phyloP scores from a whole-genome alignment of 139 green algal genomes.

The Ulvella scutata region DNA sequence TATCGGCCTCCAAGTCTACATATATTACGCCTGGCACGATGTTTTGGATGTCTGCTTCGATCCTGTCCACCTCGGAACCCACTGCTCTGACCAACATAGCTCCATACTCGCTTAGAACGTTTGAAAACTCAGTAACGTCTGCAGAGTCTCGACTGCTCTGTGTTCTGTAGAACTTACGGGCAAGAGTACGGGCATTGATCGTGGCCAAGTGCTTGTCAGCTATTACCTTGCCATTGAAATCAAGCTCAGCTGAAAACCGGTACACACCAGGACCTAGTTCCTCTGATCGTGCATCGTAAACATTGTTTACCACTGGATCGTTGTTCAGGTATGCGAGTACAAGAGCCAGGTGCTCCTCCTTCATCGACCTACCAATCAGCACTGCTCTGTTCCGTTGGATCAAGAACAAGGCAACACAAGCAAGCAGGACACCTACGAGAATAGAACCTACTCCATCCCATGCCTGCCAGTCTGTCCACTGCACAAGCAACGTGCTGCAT shows the following conservation, averaged over 20 bases:
- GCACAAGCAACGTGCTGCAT: not conserved
- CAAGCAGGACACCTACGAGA: constrained; percentile 62
- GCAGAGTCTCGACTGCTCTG: not conserved
- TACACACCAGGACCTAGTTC: constrained; percentile 67
- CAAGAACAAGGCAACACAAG: constrained; percentile 58
- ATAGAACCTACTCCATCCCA: constrained; percentile 79
- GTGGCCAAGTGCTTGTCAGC: not conserved
- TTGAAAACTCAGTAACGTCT: constrained; percentile 18
- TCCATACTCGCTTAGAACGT: constrained; percentile 41
- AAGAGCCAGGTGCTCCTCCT: constrained; percentile 12
- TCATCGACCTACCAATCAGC: constrained; percentile 63
- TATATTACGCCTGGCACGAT: constrained; percentile 46
- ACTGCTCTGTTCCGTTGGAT: constrained; percentile 72
- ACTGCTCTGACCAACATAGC: constrained; percentile 56
- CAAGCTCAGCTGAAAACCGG: constrained; percentile 70
- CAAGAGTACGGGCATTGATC: not conserved
- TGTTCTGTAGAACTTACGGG: not conserved
- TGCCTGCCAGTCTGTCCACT: constrained; percentile 35
- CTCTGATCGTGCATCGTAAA: constrained; percentile 73
- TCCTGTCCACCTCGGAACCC: constrained; percentile 75
- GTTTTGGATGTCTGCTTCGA: constrained; percentile 61
- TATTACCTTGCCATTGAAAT: constrained; percentile 22
- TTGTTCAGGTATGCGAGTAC: constrained; percentile 9
- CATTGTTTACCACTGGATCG: constrained; percentile 32
- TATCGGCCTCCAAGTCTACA: constrained; percentile 69